A percentile compares a stretch with the other conserved stretches of the same genome.
These are phyloP conservation scores for Cucurbita argyrosperma DNA, from an alignment of 306 rosid species.

Conservation along the genomic window DNA sequence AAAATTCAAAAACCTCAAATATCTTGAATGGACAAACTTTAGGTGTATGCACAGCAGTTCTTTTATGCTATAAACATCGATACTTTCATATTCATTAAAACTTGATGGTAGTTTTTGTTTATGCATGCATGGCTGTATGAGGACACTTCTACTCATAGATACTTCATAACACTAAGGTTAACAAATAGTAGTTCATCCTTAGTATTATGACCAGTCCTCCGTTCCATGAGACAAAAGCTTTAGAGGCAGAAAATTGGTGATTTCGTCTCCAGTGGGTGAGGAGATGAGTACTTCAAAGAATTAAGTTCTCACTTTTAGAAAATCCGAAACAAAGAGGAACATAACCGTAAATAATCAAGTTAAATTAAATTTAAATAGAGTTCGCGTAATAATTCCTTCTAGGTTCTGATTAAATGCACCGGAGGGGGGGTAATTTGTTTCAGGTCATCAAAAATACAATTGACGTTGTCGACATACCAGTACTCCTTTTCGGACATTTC, in stretches of 20 bases:
- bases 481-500: constrained; percentile 98
- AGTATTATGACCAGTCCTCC: neutral
- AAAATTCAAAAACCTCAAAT: neutral
- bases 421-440: neutral
- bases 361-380: neutral
- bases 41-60: neutral
- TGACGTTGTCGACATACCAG: constrained; percentile 40
- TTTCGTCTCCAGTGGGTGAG: neutral
- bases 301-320: neutral
- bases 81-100: neutral
- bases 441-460: neutral
- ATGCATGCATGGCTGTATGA: neutral
- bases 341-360: neutral
- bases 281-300: neutral
- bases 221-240: neutral
- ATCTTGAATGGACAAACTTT: neutral
- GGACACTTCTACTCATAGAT: neutral
- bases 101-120: neutral
- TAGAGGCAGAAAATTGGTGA: neutral
- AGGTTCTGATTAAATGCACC: neutral
- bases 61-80: neutral
- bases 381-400: neutral
- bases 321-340: neutral
- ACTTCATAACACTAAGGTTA: neutral
- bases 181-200: neutral